These are phyloP conservation scores for Fusarium robinianum DNA, from an alignment of 2,329 filamentous ascomycete genomes.

Conservation along the genomic window DNA sequence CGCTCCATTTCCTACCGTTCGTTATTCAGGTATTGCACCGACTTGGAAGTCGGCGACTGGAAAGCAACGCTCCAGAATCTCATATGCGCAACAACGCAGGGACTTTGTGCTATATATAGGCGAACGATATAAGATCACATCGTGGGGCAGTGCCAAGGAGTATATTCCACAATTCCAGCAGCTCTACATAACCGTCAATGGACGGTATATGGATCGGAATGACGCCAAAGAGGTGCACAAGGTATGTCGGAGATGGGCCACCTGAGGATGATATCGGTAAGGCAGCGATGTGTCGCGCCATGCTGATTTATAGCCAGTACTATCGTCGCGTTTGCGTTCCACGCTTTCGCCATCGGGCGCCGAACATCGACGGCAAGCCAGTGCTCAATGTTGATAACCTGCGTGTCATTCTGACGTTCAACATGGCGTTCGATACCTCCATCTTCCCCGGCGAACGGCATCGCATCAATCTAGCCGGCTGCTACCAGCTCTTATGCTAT, in stretches of 20 bases:
- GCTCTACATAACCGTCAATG: slow-evolving; percentile 18
- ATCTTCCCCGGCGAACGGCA: slow-evolving; percentile 34
- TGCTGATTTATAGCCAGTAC: slow-evolving; percentile 26
- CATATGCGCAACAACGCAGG: slow-evolving; percentile 21
- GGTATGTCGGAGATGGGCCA: slow-evolving; percentile 14
- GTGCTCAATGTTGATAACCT: slow-evolving; percentile 32
- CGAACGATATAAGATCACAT: slow-evolving; percentile 31
- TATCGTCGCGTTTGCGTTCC: slow-evolving; percentile 29
- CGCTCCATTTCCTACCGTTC: no score
- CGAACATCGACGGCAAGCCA: slow-evolving; percentile 33
- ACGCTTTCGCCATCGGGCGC: slow-evolving; percentile 27
- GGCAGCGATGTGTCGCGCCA: no score
- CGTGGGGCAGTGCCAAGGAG: slow-evolving; percentile 24
- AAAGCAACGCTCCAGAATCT: slow-evolving; percentile 24
- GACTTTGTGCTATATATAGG: slow-evolving; percentile 37
- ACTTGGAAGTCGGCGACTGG: slow-evolving; percentile 29
- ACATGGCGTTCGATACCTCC: slow-evolving; percentile 36
- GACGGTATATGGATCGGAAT: slow-evolving; percentile 29
- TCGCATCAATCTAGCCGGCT: slow-evolving; percentile 30
- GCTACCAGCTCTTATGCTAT: slow-evolving; percentile 37
- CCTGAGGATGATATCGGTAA: background rate
- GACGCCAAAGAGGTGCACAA: slow-evolving; percentile 36
- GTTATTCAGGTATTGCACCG: slow-evolving; percentile 28
- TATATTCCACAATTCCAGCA: slow-evolving; percentile 38
- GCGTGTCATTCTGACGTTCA: slow-evolving; percentile 35